Evolutionary conservation across 1,139 yeast genomes (phyloP).

Genomic region (Candida tetrigidarum): DNA sequence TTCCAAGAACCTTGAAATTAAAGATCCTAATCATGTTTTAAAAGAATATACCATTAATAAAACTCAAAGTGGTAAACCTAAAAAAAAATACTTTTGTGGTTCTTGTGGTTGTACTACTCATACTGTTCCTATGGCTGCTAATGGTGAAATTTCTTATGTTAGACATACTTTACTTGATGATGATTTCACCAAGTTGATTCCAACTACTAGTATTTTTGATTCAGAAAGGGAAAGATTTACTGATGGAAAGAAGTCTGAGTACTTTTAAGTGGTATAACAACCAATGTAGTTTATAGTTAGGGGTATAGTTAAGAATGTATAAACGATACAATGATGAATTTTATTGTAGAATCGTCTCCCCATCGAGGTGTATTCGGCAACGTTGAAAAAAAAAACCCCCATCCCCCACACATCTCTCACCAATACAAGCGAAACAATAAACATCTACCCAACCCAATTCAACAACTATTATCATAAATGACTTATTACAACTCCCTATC

Average conservation of each 20-base stretch:
- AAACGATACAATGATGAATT: no score
- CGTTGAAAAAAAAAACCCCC: no score
- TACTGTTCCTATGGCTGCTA: conserved; percentile 24
- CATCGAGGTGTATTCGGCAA: no score
- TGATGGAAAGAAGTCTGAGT: conserved; percentile 11
- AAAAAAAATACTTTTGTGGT: conserved; percentile 24
- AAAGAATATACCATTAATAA: conserved; percentile 19
- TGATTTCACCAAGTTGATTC: conserved; percentile 12
- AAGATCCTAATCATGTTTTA: conserved; percentile 17
- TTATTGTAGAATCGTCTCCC: no score
- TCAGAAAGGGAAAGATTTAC: conserved; percentile 12
- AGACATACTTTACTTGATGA: conserved; percentile 25
- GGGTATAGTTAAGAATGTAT: no score
- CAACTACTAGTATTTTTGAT: conserved; percentile 13
- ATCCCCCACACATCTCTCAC: no score
- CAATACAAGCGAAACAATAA: no score
- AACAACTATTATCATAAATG: no score
- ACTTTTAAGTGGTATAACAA: no score
- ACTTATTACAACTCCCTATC: no score
- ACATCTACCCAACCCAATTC: no score
- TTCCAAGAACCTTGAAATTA: conserved; percentile 19
- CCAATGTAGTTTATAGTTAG: no score
- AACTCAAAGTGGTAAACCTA: conserved; percentile 27
- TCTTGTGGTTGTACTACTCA: conserved; percentile 26
- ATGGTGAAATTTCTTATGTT: conserved; percentile 23